Evolutionary conservation across 805 yeast species (phyloP), one percentile per base, ranked within the genome.

Genomic region (Candida patagonica): DNA sequence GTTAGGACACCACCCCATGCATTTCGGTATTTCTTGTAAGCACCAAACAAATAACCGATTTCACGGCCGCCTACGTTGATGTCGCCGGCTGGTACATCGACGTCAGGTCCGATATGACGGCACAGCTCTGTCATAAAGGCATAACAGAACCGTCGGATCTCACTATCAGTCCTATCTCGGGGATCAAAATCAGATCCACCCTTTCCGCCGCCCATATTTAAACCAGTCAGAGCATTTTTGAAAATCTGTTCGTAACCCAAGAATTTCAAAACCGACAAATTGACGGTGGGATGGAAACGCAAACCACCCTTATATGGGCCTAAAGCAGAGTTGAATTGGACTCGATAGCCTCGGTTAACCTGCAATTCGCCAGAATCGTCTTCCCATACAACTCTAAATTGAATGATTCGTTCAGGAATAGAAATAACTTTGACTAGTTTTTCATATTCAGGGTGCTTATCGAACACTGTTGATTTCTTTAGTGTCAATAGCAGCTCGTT

Each of bases 251-350:
- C 98, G 66, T 85, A 89, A 58, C 97, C 98, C 60, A 89, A 74
- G 70, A 89, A 89, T 73, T 89, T 89, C 63, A 89, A 76, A 65
- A 89, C 85, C 42, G 96, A 86, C 58, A 89, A 74, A 70, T 88
- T 92, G 55, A 89, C 98, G 42, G 94, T 72, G 58, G 96, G 96
- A 73, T 89, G 97, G 78, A 89, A 82, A 69, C 98, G 80, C 56
- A 89, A 76, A 63, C 98, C 98, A 63, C 98, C 98, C 74, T 89
- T 89, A 84, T 86, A 89, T 56, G 98, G 98, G 62, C 98, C 98
- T 52, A 92, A 74, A 42, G 96, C 94, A 42, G 96, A 86, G 80
- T 87, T 89, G 76, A 85, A 89, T 72, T 89, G 98, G 49, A 89
- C 96, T 71, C 98, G 78, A 87, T 76, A 89, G 65, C 97, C 98